These are phyloP conservation scores for Cytospora paraplurivora DNA, from an alignment of 2,329 filamentous ascomycete species.

Conservation along the genomic window DNA sequence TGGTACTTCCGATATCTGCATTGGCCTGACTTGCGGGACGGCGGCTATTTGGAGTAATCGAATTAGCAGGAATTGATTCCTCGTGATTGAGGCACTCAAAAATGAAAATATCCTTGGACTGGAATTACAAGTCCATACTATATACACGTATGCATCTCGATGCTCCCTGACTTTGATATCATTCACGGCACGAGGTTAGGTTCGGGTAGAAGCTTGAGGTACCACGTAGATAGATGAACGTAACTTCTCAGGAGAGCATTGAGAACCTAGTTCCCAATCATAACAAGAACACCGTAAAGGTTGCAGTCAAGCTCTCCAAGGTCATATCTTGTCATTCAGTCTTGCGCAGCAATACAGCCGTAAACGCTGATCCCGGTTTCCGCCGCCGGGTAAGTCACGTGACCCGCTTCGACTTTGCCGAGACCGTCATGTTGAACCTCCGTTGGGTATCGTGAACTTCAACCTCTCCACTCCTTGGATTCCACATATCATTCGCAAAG, in stretches of 20 bases:
- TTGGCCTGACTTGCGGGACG: constrained; percentile 15
- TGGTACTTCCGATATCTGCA: constrained; percentile 16
- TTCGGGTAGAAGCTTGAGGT: neutral
- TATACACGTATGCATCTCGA: neutral
- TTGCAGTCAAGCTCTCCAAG: neutral
- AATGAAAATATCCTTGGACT: constrained; percentile 23
- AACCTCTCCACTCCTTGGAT: constrained; percentile 48
- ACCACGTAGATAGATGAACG: neutral
- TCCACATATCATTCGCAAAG: constrained; percentile 50
- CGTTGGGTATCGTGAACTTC: constrained; percentile 16
- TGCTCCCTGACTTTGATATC: neutral
- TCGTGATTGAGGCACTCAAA: constrained; percentile 18
- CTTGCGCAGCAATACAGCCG: neutral
- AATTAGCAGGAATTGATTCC: constrained; percentile 16
- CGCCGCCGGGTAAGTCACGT: constrained; percentile 46
- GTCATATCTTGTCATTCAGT: neutral
- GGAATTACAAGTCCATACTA: neutral
- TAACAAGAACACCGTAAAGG: neutral
- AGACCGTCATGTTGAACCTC: constrained; percentile 23
- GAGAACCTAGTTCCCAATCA: neutral
- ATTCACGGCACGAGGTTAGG: neutral
- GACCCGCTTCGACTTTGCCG: constrained; percentile 21
- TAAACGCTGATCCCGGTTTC: constrained; percentile 23
- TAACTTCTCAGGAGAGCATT: neutral
- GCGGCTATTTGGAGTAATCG: constrained; percentile 21